Percentiles rank a stretch among this genome's conserved stretches.
Evolutionary conservation across 169 alveolate genomes (phyloP).

Genomic region (Besnoitia besnoiti): DNA sequence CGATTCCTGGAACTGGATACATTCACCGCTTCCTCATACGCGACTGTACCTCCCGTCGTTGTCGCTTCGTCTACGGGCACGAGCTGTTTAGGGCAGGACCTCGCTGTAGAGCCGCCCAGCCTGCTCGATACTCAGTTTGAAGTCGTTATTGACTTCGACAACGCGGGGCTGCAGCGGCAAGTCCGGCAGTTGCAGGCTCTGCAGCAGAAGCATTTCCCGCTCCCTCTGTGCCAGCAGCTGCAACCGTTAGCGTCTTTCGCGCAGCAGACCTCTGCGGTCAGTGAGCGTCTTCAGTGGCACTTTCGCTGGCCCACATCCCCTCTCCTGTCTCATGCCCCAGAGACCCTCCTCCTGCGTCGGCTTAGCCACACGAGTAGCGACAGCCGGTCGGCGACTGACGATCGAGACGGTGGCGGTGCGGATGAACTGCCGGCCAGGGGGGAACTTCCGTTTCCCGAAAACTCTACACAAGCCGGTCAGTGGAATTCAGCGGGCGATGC

Average conservation of each 20-base stretch:
- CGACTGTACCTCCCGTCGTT: neutral
- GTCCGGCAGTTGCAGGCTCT: slow-evolving; percentile 18
- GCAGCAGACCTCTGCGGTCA: slow-evolving; percentile 23
- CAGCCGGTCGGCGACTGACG: neutral
- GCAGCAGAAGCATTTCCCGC: slow-evolving; percentile 19
- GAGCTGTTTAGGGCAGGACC: neutral
- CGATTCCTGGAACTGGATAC: neutral
- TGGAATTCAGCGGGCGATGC: neutral
- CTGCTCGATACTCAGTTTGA: neutral
- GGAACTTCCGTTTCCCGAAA: neutral
- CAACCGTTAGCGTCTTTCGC: neutral
- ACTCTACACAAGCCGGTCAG: no score
- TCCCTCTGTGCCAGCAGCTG: neutral
- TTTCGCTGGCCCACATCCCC: slow-evolving; percentile 25
- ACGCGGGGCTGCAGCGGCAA: neutral
- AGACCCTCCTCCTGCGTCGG: neutral
- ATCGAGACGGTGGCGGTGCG: neutral
- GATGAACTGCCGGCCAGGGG: neutral
- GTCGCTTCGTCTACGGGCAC: neutral
- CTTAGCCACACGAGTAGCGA: slow-evolving; percentile 27
- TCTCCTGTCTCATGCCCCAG: slow-evolving; percentile 20
- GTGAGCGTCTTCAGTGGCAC: slow-evolving; percentile 39
- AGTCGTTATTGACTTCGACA: slow-evolving; percentile 22
- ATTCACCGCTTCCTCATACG: neutral
- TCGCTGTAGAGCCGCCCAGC: neutral